Evolutionary conservation across 2,329 filamentous ascomycete genomes (phyloP), one percentile per base, ranked within the genome.

Genomic region (Rutstroemia sp.): DNA sequence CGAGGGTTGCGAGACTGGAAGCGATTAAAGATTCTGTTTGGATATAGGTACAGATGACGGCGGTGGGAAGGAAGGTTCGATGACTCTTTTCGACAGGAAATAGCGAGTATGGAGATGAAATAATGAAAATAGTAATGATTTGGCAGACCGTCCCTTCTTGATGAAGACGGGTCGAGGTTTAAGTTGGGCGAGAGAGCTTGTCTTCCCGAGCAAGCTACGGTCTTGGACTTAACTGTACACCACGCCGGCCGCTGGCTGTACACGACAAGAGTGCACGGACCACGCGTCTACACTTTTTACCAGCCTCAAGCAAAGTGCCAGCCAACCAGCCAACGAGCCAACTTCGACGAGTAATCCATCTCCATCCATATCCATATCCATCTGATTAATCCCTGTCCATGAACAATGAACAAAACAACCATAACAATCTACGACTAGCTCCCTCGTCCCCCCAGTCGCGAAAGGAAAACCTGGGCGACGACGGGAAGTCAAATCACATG

Each of bases 91-190:
- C 30, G 30, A 34, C 30, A 42, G 39, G 39, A 42, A 42, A 19
- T 18, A 18, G 18, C 39, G 39, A 42, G 39, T 42, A n/a, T 42
- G 16, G 12, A 12, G 30, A 34, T 12, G 10, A 12, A 34, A 34
- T 34, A 34, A 34, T 34, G 30, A 34, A 34, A 34, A 34, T 34
- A 34, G 30, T 34, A 34, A 34, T 34, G 12, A 34, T 34, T 34
- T 14, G 9, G 10, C 30, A 34, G 30, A 34, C 30, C 10, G 30
- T 34, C 10, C 30, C 30, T 34, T 34, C 52, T 38, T 50, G 58
- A 58, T 61, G 49, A 46, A 47, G 54, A 52, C 45, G 34, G 54
- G 16, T 56, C 30, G 48, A 54, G 30, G 37, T 39, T 41, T 51
- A 25, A 19, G 51, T 47, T 53, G 51, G 51, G 51, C 41, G 52